These are phyloP conservation scores for Fusarium avenaceum DNA, from an alignment of 2,329 filamentous ascomycete species.

Conservation along the genomic window DNA sequence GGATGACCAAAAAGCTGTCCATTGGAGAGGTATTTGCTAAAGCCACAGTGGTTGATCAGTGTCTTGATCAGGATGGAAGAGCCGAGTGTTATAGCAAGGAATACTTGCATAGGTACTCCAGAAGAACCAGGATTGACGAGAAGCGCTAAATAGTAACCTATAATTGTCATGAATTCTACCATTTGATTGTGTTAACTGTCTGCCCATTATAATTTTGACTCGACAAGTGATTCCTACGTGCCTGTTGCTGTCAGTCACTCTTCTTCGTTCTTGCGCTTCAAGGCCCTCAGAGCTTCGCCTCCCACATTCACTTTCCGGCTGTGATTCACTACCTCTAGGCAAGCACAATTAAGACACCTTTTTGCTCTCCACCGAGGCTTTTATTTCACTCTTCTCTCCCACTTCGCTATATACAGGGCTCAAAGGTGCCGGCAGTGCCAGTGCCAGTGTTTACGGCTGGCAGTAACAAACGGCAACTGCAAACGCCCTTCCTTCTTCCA, in stretches of 20 bases:
- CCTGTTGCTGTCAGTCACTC: background rate
- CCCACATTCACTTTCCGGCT: background rate
- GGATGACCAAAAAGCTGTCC: background rate
- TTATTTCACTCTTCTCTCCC: background rate
- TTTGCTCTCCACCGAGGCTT: background rate
- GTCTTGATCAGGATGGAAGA: slow-evolving; percentile 8
- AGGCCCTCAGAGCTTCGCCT: background rate
- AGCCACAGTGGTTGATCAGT: background rate
- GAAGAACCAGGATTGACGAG: background rate
- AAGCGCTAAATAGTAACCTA: background rate
- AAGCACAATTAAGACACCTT: background rate
- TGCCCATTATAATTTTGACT: no score
- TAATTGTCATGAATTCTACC: slow-evolving; percentile 26
- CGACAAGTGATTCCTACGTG: background rate
- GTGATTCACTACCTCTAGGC: slow-evolving; percentile 24
- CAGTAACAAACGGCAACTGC: slow-evolving; percentile 20
- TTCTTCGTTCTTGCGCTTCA: background rate
- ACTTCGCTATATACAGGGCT: background rate
- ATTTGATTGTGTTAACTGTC: background rate
- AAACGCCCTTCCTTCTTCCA: slow-evolving; percentile 8
- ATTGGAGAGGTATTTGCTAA: slow-evolving; percentile 12
- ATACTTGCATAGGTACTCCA: background rate
- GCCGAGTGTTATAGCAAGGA: slow-evolving; percentile 11
- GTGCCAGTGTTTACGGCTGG: slow-evolving; percentile 14
- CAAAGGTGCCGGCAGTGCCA: slow-evolving; percentile 2